Conservation (phyloP, 208 protist species). For the Trypanosoma theileri region DNA sequence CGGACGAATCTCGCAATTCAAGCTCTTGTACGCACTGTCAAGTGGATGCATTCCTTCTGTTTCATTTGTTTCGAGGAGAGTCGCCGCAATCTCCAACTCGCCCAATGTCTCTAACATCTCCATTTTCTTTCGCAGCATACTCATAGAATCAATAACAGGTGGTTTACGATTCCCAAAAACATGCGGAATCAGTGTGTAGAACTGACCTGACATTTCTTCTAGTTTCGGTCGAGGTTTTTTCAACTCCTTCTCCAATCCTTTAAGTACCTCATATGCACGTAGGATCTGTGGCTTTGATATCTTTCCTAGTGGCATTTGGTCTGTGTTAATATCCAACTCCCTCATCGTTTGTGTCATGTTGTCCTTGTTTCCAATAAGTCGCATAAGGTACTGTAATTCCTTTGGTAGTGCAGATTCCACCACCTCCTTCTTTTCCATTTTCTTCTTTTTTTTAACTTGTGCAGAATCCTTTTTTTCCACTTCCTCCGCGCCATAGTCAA, state of each 20-base stretch:
- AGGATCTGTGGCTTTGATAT: constrained; percentile 78
- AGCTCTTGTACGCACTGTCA: constrained; percentile 52
- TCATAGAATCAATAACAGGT: constrained; percentile 52
- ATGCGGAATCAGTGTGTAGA: constrained; percentile 87
- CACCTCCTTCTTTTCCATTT: constrained; percentile 11
- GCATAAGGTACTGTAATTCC: constrained; percentile 56
- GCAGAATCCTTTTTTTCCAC: constrained; percentile 23
- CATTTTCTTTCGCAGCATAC: constrained; percentile 68
- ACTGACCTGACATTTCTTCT: constrained; percentile 45
- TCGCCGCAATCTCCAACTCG: constrained; percentile 80
- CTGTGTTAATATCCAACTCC: constrained; percentile 75
- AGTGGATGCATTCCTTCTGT: constrained; percentile 43
- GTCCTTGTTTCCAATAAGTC: constrained; percentile 58
- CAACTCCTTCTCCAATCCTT: constrained; percentile 58
- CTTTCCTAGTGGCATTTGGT: constrained; percentile 81
- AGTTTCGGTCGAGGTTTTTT: constrained; percentile 48
- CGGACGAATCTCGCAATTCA: constrained; percentile 49
- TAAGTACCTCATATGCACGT: constrained; percentile 47
- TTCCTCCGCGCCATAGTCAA: constrained; percentile 56
- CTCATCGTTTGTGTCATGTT: constrained; percentile 69
- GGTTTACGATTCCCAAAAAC: constrained; percentile 63
- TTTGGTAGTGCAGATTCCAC: constrained; percentile 42
- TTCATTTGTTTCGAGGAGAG: constrained; percentile 37
- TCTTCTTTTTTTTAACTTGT: constrained; percentile 24
- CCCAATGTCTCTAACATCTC: constrained; percentile 77